Base-by-base conservation (phyloP, 2,329 filamentous ascomycete genomes). In the Epichloe sibirici region DNA sequence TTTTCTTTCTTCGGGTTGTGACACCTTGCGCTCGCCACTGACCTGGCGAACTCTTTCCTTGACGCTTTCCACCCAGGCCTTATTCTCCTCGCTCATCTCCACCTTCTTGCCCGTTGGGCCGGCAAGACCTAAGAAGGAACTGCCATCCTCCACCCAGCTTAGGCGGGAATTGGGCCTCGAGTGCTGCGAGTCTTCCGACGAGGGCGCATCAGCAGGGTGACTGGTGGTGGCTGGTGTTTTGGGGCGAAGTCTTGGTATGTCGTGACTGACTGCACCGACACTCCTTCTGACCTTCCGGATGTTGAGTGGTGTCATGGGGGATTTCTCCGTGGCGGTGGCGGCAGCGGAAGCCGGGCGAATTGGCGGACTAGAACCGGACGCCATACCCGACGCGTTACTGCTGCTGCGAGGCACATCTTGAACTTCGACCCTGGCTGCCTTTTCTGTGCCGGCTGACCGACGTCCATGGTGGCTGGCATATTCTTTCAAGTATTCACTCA, bases 401-500 rank as follows among this genome's bases (percentile, higher is more conserved):
- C 59, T 60, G 23, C 59, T 61, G 15, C 63, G 64, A 12, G 72
- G 69, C 6, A 75, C 57, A 57, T 81, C 78, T 56, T 74, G 75
- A 23, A 85, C 72, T 61, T 85, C 81, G 8, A 85, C 74, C 62
- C 76, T 79, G 53, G 75, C 71, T 48, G 75, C 74, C 39, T 31
- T 44, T 11, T 65, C 65, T 34, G 64, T 62, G 51, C 68, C 68
- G 54, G 71, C 66, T 49, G 78, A 78, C 43, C 80, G 82, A n/a
- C 88, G 83, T 44, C 88, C 87, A 65, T 98, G 93, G 64, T 98
- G 93, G 54, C 83, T 82, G 7, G 90, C 90, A 62, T 96, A 98
- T 66, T 95, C 89, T 60, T 90, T 86, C 43, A 98, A 76, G 63
- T 96, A 98, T 67, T 97, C 93, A 39, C 87, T 91, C 21, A 98